Percentiles rank a stretch among this genome's conserved stretches.
Conservation (phyloP, 2,329 filamentous ascomycete species). For the Aspergillus clavatus region DNA sequence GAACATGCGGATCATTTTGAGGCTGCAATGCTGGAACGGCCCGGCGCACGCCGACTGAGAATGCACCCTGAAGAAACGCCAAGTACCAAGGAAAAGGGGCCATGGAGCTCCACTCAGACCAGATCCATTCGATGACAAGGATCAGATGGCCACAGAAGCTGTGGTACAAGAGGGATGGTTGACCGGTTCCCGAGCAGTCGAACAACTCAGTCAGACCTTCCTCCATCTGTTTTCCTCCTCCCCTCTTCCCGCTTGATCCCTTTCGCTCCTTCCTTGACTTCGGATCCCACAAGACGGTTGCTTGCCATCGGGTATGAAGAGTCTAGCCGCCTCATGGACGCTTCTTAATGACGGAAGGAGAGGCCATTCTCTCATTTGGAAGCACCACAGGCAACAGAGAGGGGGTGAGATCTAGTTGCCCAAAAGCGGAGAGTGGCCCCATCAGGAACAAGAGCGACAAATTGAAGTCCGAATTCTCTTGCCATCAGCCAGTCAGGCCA, state of each 20-base stretch:
- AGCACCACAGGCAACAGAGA: constrained; percentile 10
- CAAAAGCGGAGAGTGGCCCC: constrained; percentile 28
- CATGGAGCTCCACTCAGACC: constrained; percentile 20
- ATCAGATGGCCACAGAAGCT: constrained; percentile 13
- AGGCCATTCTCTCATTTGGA: constrained; percentile 6
- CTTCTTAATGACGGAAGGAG: constrained; percentile 8
- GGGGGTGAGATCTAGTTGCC: constrained; percentile 18
- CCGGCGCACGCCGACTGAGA: constrained; percentile 41
- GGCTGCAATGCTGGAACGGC: constrained; percentile 44
- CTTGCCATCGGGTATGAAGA: constrained; percentile 19
- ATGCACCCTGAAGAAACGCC: constrained; percentile 36
- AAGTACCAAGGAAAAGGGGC: constrained; percentile 21
- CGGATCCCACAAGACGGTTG: constrained; percentile 7
- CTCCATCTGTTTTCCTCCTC: neutral
- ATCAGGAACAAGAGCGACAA: constrained; percentile 17
- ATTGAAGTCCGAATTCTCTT: constrained; percentile 17
- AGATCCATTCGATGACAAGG: constrained; percentile 19
- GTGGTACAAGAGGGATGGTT: constrained; percentile 21
- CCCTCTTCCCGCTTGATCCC: neutral
- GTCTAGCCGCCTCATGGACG: constrained; percentile 17
- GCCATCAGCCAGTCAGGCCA: constrained; percentile 14
- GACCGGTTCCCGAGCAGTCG: constrained; percentile 11
- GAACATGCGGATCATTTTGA: constrained; percentile 41
- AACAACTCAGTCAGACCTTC: constrained; percentile 27
- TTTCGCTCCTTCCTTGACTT: constrained; percentile 2